Percentiles rank a stretch among this genome's conserved stretches.
Evolutionary conservation across 73 alveolate species (phyloP).

Genomic region (Tetrahymena elliotti): DNA sequence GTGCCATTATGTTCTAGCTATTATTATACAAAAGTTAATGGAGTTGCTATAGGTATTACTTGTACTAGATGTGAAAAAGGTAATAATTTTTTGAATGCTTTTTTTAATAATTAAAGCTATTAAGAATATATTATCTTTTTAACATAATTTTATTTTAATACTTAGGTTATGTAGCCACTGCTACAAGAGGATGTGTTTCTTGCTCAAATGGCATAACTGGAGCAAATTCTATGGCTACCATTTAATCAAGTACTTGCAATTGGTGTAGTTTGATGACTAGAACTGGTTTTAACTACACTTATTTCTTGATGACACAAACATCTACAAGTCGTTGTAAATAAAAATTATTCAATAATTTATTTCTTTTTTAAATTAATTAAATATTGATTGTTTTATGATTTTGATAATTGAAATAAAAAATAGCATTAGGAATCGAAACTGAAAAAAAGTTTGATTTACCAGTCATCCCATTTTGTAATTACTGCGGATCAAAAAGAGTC

Average conservation of each 20-base stretch:
- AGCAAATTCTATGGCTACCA: not conserved
- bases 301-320: not conserved
- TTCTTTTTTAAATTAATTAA: not conserved
- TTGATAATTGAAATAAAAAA: too few relatives aligned
- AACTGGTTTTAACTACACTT: not conserved
- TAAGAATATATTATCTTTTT: too few relatives aligned
- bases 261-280: not conserved
- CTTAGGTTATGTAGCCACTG: not conserved
- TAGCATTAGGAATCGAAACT: not conserved
- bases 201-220: not conserved
- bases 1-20: not conserved
- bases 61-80: not conserved
- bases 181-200: not conserved
- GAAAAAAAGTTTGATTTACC: not conserved
- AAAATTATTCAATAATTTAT: not conserved
- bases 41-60: not conserved
- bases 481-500: not conserved
- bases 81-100: not conserved
- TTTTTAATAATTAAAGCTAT: too few relatives aligned
- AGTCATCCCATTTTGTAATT: not conserved
- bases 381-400: not conserved
- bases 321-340: not conserved
- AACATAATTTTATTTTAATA: too few relatives aligned
- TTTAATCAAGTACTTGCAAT: not conserved
- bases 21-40: not conserved